Percentiles rank a stretch among this genome's conserved stretches.
These are phyloP conservation scores for Coemansia sp. DNA, from an alignment of 192 early-diverging fungal genomes.

Conservation along the genomic window DNA sequence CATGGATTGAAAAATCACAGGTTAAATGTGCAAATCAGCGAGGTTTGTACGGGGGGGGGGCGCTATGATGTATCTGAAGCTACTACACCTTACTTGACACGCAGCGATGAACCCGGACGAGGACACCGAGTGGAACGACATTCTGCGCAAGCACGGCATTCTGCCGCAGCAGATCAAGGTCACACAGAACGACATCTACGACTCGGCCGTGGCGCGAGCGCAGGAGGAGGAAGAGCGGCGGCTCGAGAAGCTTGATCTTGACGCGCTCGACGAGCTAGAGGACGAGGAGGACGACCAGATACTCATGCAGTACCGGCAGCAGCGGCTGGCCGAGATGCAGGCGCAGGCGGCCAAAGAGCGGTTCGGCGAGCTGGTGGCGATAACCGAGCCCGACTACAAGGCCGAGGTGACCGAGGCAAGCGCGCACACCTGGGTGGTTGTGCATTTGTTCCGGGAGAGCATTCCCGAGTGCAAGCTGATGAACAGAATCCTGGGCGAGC, in stretches of 20 bases:
- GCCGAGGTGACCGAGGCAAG: slow-evolving; percentile 87
- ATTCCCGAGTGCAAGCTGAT: slow-evolving; percentile 84
- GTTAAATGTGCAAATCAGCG: too few relatives aligned
- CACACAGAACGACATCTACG: slow-evolving; percentile 51
- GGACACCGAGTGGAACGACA: slow-evolving; percentile 89
- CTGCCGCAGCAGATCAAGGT: slow-evolving; percentile 71
- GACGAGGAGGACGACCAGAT: slow-evolving; percentile 89
- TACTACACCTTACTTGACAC: too few relatives aligned
- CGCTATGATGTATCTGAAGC: too few relatives aligned
- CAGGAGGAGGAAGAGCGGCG: slow-evolving; percentile 58
- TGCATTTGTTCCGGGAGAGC: slow-evolving; percentile 55
- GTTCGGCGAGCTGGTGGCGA: slow-evolving; percentile 79
- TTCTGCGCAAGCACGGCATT: slow-evolving; percentile 87
- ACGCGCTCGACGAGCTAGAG: slow-evolving; percentile 88
- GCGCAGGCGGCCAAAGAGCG: slow-evolving; percentile 65
- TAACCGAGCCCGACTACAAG: slow-evolving; percentile 91
- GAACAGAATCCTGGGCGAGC: slow-evolving; percentile 58
- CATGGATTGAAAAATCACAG: neutral
- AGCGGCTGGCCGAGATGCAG: slow-evolving; percentile 84
- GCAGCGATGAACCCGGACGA: slow-evolving; percentile 57
- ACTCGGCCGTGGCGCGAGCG: slow-evolving; percentile 50
- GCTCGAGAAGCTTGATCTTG: slow-evolving; percentile 70
- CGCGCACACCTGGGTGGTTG: slow-evolving; percentile 65
- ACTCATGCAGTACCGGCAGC: slow-evolving; percentile 71
- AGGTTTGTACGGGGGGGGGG: too few relatives aligned